These are phyloP conservation scores for Pseudoscleropodium purum DNA, from an alignment of 225 moss, liverwort and hornwort genomes.

Conservation along the genomic window DNA sequence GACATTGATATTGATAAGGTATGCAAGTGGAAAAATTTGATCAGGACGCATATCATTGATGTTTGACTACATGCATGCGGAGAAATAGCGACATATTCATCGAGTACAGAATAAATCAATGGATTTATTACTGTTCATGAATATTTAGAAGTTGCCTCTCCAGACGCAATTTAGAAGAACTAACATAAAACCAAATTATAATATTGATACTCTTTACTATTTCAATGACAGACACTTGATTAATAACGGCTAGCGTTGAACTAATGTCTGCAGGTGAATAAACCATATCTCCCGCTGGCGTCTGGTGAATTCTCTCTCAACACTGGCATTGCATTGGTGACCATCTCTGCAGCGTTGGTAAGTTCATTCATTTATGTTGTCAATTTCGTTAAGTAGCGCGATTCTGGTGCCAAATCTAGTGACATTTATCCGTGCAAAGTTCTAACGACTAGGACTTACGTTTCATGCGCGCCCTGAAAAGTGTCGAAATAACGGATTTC, in stretches of 20 bases:
- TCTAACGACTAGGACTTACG: neutral
- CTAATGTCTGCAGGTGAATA: conserved; percentile 50
- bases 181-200: neutral
- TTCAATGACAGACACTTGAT: neutral
- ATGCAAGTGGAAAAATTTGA: neutral
- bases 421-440: neutral
- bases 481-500: neutral
- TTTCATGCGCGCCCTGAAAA: neutral
- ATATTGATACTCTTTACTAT: neutral
- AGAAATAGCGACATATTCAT: neutral
- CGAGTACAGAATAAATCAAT: neutral
- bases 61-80: neutral
- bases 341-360: conserved; percentile 57
- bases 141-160: neutral
- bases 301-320: conserved; percentile 81
- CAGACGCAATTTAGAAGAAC: neutral
- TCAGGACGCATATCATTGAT: neutral
- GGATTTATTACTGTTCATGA: neutral
- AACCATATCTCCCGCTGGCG: conserved; percentile 86
- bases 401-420: neutral
- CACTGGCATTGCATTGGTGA: conserved; percentile 55
- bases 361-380: neutral
- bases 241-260: neutral
- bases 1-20: conserved; percentile 90
- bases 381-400: neutral